Percentiles rank a stretch among this genome's conserved stretches.
These are phyloP conservation scores for Royoungia palumana DNA, from an alignment of 768 basidiomycete species.

Conservation along the genomic window DNA sequence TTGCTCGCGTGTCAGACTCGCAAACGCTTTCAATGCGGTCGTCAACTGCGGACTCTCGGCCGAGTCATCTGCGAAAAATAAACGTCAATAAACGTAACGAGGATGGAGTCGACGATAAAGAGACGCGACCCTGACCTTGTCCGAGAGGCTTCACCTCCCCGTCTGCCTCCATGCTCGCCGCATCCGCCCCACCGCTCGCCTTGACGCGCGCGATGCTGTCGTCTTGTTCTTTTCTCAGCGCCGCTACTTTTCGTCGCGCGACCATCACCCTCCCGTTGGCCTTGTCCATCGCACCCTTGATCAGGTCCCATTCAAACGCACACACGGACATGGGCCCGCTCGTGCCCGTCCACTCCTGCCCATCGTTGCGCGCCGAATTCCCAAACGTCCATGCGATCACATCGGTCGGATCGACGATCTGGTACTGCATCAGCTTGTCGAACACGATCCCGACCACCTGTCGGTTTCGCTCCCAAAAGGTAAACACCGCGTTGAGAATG, in stretches of 20 bases:
- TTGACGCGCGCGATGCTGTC: slow-evolving; percentile 75
- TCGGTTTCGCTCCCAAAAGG: slow-evolving; percentile 81
- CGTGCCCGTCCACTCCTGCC: slow-evolving; percentile 37
- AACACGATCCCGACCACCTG: slow-evolving; percentile 92
- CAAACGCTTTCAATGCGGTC: slow-evolving; percentile 70
- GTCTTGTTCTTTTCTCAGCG: slow-evolving; percentile 84
- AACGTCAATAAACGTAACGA: background rate
- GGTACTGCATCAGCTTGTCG: slow-evolving; percentile 98
- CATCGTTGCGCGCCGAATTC: slow-evolving; percentile 39
- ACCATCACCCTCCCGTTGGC: slow-evolving; percentile 84
- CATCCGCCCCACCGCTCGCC: slow-evolving; percentile 54
- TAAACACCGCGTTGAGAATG: slow-evolving; percentile 64
- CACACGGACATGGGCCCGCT: slow-evolving; percentile 38
- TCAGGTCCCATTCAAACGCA: slow-evolving; percentile 80
- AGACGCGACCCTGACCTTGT: slow-evolving; percentile 23
- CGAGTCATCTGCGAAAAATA: slow-evolving; percentile 37
- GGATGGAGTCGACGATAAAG: no score
- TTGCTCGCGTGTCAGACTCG: slow-evolving; percentile 72
- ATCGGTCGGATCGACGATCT: slow-evolving; percentile 92
- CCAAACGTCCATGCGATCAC: slow-evolving; percentile 83
- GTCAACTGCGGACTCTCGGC: slow-evolving; percentile 67
- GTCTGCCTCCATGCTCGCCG: slow-evolving; percentile 60
- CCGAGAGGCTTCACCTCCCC: slow-evolving; percentile 64
- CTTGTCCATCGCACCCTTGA: slow-evolving; percentile 83
- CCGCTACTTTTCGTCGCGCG: slow-evolving; percentile 68